These are phyloP conservation scores for Nicotiana obtusifolia DNA, from an alignment of 257 asterid genomes.

Conservation along the genomic window DNA sequence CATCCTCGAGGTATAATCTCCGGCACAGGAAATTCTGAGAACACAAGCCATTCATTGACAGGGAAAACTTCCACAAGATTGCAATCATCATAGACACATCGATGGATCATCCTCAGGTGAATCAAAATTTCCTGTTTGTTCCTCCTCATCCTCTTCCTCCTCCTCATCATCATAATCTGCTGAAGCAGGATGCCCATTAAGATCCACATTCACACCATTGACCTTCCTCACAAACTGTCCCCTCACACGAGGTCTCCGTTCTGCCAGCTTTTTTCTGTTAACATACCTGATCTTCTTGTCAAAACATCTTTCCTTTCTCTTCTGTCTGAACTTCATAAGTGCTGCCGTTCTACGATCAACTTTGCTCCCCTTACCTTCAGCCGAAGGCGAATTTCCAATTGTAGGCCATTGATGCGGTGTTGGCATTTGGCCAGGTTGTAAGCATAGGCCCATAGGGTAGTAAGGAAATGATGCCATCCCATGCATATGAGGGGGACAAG, in stretches of 20 bases:
- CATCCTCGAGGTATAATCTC: neutral
- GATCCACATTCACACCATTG: conserved; percentile 68
- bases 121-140: conserved; percentile 6
- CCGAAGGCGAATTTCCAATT: conserved; percentile 33
- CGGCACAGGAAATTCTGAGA: neutral
- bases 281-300: conserved; percentile 92
- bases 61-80: neutral
- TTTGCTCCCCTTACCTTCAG: conserved; percentile 41
- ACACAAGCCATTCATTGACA: neutral
- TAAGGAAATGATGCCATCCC: conserved; percentile 62
- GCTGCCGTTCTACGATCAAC: conserved; percentile 87
- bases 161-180: conserved; percentile 47
- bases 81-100: neutral
- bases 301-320: conserved; percentile 87
- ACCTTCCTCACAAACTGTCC: conserved; percentile 95
- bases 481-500: conserved; percentile 47
- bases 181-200: conserved; percentile 74
- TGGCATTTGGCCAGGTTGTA: conserved; percentile 67
- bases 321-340: conserved; percentile 81
- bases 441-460: conserved; percentile 61
- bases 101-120: conserved; percentile 17
- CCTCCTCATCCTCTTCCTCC: conserved; percentile 32
- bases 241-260: conserved; percentile 81
- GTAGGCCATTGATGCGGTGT: conserved; percentile 60
- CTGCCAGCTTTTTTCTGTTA: conserved; percentile 85